Evolutionary conservation across 176 grass and related monocot species (phyloP).

Genomic region (Ampelocalamus luodianensis): DNA sequence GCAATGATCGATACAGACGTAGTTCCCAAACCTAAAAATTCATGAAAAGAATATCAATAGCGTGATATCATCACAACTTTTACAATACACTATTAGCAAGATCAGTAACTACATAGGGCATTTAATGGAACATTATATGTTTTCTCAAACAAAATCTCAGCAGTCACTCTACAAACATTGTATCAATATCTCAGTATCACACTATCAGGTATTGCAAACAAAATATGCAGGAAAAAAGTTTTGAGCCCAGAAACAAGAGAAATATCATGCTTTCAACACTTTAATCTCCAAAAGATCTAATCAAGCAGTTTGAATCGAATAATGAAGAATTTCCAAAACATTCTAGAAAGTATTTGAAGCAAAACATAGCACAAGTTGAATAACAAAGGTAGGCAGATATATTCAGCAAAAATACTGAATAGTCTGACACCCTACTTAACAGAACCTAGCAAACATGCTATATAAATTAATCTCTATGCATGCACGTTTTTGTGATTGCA

Average conservation of each 20-base stretch:
- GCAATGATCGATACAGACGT: slow-evolving; percentile 45
- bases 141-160: background rate
- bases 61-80: background rate
- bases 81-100: background rate
- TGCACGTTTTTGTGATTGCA: background rate
- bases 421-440: background rate
- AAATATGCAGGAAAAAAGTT: background rate
- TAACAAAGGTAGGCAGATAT: background rate
- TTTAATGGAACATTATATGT: background rate
- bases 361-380: background rate
- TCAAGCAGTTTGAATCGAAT: background rate
- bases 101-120: background rate
- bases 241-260: background rate
- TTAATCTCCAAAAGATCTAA: background rate
- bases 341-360: background rate
- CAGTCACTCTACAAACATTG: background rate
- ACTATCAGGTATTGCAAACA: background rate
- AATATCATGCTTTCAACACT: background rate
- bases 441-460: background rate
- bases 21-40: slow-evolving; percentile 42
- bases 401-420: background rate
- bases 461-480: background rate
- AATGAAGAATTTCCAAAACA: background rate
- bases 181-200: slow-evolving; percentile 5
- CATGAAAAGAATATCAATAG: slow-evolving; percentile 14